Percentiles rank a stretch among this genome's conserved stretches.
These are phyloP conservation scores for Suillus cothurnatus DNA, from an alignment of 768 basidiomycete genomes.

Conservation along the genomic window DNA sequence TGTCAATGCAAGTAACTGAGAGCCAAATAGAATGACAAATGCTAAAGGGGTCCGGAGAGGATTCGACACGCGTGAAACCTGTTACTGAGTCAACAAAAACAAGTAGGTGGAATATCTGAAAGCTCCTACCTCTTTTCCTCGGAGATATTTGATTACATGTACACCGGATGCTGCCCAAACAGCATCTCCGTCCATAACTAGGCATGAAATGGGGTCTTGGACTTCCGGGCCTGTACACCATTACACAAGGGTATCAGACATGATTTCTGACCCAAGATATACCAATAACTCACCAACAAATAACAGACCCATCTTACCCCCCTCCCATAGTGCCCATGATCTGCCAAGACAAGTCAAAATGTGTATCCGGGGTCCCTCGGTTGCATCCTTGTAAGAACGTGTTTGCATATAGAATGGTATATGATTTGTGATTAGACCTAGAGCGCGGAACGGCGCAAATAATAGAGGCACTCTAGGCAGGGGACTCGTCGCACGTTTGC, in stretches of 20 bases:
- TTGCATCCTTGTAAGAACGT: conserved; percentile 80
- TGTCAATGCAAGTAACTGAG: conserved; percentile 75
- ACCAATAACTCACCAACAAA: conserved; percentile 79
- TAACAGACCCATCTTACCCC: conserved; percentile 86
- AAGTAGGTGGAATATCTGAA: conserved; percentile 6
- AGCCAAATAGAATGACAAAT: conserved; percentile 78
- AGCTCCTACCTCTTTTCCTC: conserved; percentile 79
- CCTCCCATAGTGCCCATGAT: conserved; percentile 97
- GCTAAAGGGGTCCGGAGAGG: conserved; percentile 63
- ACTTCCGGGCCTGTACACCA: conserved; percentile 74
- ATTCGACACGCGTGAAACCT: conserved; percentile 61
- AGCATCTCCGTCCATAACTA: conserved; percentile 83
- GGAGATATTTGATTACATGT: conserved; percentile 72
- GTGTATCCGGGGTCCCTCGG: conserved; percentile 81
- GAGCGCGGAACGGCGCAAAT: conserved; percentile 92
- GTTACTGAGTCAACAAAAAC: conserved; percentile 11
- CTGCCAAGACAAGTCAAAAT: conserved; percentile 85
- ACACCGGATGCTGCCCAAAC: conserved; percentile 80
- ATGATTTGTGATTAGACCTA: conserved; percentile 92
- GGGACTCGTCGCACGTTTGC: conserved; percentile 4
- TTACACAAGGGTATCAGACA: conserved; percentile 10
- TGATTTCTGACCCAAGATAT: background rate
- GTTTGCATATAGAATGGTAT: conserved; percentile 89
- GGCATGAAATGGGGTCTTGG: conserved; percentile 66
- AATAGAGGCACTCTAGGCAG: conserved; percentile 39